These are phyloP conservation scores for Paraurostyla sp. DNA, from an alignment of 73 alveolate genomes.

Conservation along the genomic window DNA sequence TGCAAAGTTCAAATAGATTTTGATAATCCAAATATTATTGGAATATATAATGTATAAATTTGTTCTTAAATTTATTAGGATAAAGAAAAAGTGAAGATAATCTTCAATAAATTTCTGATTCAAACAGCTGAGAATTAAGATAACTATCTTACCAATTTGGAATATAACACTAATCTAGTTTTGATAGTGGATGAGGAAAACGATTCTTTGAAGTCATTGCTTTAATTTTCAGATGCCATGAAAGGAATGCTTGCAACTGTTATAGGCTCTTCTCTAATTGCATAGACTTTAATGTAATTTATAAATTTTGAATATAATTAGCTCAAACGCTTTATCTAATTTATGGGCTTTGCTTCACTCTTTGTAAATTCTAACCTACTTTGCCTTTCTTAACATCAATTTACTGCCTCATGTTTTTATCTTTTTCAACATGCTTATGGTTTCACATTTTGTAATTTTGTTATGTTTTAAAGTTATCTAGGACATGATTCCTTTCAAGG, in stretches of 20 bases:
- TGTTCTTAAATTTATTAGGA: not conserved
- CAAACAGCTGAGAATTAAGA: conserved; percentile 19
- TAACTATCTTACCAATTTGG: not conserved
- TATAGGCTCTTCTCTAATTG: conserved; percentile 16
- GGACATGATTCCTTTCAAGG: conserved; percentile 44
- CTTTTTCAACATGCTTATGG: conserved; percentile 28
- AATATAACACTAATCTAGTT: not conserved
- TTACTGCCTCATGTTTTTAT: conserved; percentile 19
- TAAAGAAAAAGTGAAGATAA: conserved; percentile 14
- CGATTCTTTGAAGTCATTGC: not conserved
- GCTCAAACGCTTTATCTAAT: conserved; percentile 14
- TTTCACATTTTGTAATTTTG: conserved; percentile 50
- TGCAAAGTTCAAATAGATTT: not conserved
- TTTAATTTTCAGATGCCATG: not conserved
- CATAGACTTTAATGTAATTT: conserved; percentile 5
- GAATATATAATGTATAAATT: not conserved
- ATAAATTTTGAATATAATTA: not conserved
- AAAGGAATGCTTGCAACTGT: not conserved
- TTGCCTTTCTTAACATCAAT: conserved; percentile 15
- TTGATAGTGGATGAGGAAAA: not conserved
- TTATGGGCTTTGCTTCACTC: conserved; percentile 21
- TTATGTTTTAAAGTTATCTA: too few relatives aligned
- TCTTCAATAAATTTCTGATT: not conserved
- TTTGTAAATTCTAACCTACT: conserved; percentile 8
- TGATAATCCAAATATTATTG: conserved; percentile 9